Evolutionary conservation across 177 flowering plant species (phyloP), one percentile per base, ranked within the genome.

Genomic region (Vitis hybrid): DNA sequence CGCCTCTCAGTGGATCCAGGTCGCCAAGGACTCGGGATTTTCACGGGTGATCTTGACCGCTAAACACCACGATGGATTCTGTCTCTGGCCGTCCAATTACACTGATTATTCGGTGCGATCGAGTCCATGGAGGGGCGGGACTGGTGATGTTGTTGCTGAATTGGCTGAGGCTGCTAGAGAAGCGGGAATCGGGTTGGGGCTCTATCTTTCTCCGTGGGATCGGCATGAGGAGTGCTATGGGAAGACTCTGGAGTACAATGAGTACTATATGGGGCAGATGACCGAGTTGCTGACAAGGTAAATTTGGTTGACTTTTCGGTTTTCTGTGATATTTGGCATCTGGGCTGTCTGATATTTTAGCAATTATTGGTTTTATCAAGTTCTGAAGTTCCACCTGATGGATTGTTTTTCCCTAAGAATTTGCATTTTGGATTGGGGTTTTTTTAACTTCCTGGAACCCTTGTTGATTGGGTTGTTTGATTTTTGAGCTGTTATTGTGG

Each of bases 161-260:
- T 74, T 93, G 65, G 90, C 90, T 1, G 63, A 59, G 46, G 95
- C 98, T 11, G 97, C 97, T 1, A 82, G 70, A 56, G 85, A 78
- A 10, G 85, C 70, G 2, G 98, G 95, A 1, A 41, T 96, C 54
- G 84, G 76, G 1, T 61, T 93, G 66, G 99, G 98, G 9, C 61
- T 96, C 18, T 96, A 96, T 61, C 86, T 96, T 14, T 96, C 99
- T 1, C 99, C 98, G 1, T 96, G 99, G 99, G 99, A 96, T 81
- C 85, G 97, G 51, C 99, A 96, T 70, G 99, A 96, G 77, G 41
- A 61, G 9, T 64, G 24, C 6, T 96, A 87, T 72, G 98, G 99
- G 65, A 79, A 78, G 83, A 92, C 94, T 1, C 3, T 84, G 73
- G 91, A 90, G 78, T 96, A 96, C 62, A 96, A 96, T 67, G 95